Base-by-base conservation (phyloP, 305 asterid genomes). In the Fraxinus platypoda region DNA sequence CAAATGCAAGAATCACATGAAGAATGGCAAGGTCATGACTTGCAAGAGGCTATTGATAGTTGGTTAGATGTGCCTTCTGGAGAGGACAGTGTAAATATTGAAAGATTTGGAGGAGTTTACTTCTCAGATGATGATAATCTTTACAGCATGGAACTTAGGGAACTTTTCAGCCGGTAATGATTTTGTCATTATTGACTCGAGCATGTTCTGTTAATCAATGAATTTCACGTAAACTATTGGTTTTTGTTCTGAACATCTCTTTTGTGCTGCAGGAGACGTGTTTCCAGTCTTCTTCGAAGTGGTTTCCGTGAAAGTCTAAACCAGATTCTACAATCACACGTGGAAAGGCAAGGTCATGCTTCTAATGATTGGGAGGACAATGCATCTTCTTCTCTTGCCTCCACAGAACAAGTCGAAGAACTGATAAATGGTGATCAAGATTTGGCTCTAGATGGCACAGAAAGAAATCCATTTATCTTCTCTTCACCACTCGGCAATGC, bases 211-310 rank as follows among this genome's bases (percentile, higher is more conserved):
- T 38, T 37, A 49, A 28, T 37, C 23, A 21, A 76, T 12, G 54
- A n/a, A 38, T 17, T 49, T 41, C 0, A 1, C 2, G 37, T 25
- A 5, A 74, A 43, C 41, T 41, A 75, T 81, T 37, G 30, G 11
- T 72, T 28, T 41, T 64, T 35, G 5, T 6, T 37, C 30, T 81
- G 28, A 38, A 19, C 28, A 17, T 76, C 34, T 84, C 21, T 23
- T 79, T 80, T 82, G 7, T 83, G 52, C 46, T 88, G 75, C 87
- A 96, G 99, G 97, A 89, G 98, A 83, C 91, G 93, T 3, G 99
- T 96, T 57, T 96, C 99, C 54, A 83, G 90, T 85, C 97, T 96
- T 87, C 98, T 96, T 38, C 88, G 90, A n/a, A 93, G 99, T 88
- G 87, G 97, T 84, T 96, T 96, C 82, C 91, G 97, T 25, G 95